Conservation (phyloP, 352 stramenopile genomes). For the Globisporangium carolinianum region DNA sequence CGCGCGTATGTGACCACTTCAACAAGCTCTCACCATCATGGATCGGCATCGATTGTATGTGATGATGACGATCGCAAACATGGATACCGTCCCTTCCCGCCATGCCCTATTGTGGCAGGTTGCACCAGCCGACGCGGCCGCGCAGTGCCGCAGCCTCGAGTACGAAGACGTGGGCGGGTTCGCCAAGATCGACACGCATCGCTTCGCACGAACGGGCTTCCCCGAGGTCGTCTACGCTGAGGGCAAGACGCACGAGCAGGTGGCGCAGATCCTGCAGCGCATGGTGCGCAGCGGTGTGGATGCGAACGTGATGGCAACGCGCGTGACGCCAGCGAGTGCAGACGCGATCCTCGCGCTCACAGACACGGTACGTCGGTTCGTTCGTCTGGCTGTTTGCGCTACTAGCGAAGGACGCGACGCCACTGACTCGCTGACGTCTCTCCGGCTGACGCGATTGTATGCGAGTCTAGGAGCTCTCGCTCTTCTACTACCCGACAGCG, state of each 20-base stretch:
- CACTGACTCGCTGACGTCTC: neutral
- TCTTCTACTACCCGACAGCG: conserved; percentile 62
- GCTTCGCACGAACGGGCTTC: conserved; percentile 88
- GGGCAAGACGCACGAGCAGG: conserved; percentile 88
- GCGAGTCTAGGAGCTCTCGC: conserved; percentile 19
- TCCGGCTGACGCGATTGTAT: too few relatives aligned
- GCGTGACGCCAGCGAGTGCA: conserved; percentile 47
- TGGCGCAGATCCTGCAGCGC: conserved; percentile 85
- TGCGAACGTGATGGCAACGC: conserved; percentile 76
- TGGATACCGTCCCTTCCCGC: too few relatives aligned
- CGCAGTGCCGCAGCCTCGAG: conserved; percentile 24
- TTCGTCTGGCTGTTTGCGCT: too few relatives aligned
- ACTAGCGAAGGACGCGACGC: too few relatives aligned
- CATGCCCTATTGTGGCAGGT: conserved; percentile 9
- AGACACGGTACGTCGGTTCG: conserved; percentile 24
- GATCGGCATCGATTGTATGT: neutral
- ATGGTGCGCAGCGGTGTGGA: conserved; percentile 65
- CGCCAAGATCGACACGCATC: conserved; percentile 87
- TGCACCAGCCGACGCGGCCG: conserved; percentile 17
- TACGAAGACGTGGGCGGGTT: conserved; percentile 52
- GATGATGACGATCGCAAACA: neutral
- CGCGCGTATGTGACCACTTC: too few relatives aligned
- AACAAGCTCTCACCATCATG: too few relatives aligned
- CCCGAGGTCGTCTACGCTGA: conserved; percentile 94
- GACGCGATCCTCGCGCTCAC: conserved; percentile 26